Percentiles rank a stretch among this genome's conserved stretches.
These are phyloP conservation scores for Daldinia concentrica DNA, from an alignment of 495 filamentous ascomycete genomes.

Conservation along the genomic window DNA sequence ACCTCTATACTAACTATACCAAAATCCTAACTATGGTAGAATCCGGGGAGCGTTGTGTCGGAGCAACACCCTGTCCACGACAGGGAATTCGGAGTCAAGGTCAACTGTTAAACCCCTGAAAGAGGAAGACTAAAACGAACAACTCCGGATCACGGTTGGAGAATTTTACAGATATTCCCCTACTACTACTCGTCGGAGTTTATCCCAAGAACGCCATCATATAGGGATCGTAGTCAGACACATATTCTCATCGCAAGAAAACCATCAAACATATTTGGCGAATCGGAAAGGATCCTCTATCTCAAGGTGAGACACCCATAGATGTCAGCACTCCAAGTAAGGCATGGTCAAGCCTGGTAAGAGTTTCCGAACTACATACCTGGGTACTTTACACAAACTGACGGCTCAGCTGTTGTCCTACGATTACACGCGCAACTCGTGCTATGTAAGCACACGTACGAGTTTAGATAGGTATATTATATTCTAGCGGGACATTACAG, in stretches of 20 bases:
- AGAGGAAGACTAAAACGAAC: constrained; percentile 32
- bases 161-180: background rate
- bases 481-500: constrained; percentile 25
- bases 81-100: constrained; percentile 40
- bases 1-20: background rate
- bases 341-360: constrained; percentile 24
- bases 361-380: constrained; percentile 23
- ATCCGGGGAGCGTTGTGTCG: constrained; percentile 21
- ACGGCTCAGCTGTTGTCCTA: constrained; percentile 8
- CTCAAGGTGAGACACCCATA: constrained; percentile 18
- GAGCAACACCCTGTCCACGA: constrained; percentile 32
- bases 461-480: constrained; percentile 9
- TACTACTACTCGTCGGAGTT: constrained; percentile 23
- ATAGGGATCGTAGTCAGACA: constrained; percentile 18
- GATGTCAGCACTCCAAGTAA: constrained; percentile 24
- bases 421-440: background rate
- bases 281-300: constrained; percentile 32
- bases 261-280: constrained; percentile 10
- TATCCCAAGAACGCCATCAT: constrained; percentile 15
- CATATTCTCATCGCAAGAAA: constrained; percentile 12
- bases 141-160: constrained; percentile 31
- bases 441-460: background rate
- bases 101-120: constrained; percentile 21
- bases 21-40: constrained; percentile 5
- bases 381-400: constrained; percentile 8